These are phyloP conservation scores for Termitomyces sp. DNA, from an alignment of 768 basidiomycete species.

Conservation along the genomic window DNA sequence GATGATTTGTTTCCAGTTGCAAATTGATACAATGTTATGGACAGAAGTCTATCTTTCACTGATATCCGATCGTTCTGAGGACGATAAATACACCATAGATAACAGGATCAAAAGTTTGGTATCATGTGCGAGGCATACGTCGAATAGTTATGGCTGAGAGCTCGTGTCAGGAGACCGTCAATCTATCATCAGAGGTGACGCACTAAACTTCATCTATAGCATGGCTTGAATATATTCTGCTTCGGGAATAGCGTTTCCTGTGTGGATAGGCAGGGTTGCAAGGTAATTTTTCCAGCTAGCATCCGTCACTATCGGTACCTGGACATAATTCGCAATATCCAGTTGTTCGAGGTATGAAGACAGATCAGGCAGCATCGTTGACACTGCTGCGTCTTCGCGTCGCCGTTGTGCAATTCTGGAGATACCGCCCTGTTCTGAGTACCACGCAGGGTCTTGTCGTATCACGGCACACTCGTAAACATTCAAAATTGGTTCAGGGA, in stretches of 20 bases:
- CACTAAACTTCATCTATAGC: conserved; percentile 24
- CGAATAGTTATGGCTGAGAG: not conserved
- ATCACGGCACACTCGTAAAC: conserved; percentile 51
- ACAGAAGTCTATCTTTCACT: not conserved
- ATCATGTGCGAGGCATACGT: not conserved
- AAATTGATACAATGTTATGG: not conserved
- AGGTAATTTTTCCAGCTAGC: conserved; percentile 44
- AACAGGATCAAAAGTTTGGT: not conserved
- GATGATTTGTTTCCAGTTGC: not conserved
- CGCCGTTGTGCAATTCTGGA: conserved; percentile 41
- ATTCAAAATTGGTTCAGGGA: conserved; percentile 47
- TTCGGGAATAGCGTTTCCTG: conserved; percentile 34
- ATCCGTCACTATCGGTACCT: conserved; percentile 50
- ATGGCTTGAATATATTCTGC: conserved; percentile 36
- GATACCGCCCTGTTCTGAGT: conserved; percentile 46
- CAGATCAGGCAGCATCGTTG: conserved; percentile 38
- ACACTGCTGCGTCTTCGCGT: conserved; percentile 41
- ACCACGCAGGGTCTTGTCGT: conserved; percentile 54
- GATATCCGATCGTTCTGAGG: not conserved
- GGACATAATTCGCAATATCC: conserved; percentile 44
- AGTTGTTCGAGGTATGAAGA: conserved; percentile 35
- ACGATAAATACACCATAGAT: conserved; percentile 3
- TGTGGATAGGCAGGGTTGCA: conserved; percentile 32
- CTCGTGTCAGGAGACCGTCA: not conserved
- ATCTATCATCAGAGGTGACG: not conserved